Evolutionary conservation across 2,329 filamentous ascomycete genomes (phyloP), one percentile per base, ranked within the genome.

Genomic region (Cadophora gregata): DNA sequence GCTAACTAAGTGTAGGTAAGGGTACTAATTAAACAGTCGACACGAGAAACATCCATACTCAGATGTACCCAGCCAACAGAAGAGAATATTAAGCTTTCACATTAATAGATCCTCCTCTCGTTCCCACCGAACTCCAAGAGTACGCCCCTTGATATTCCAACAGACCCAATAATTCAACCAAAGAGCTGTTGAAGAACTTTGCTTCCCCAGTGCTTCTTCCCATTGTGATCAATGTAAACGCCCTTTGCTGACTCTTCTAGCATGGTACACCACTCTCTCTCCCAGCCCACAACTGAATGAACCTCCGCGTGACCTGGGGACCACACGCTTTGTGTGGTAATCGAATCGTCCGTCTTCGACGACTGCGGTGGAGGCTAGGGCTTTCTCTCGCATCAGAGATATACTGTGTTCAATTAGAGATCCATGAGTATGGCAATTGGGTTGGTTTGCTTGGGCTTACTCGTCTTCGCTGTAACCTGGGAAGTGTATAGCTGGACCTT

Each of bases 381-480:
- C 75, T 64, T 76, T 76, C 47, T 76, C 75, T 48, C 71, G 69
- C 73, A 76, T 75, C 24, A 76, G 71, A 24, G 73, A 76, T 25
- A 76, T 74, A 33, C 75, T 76, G 47, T 48, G 1, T 24, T 25
- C 33, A 9, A 31, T 67, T 27, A 63, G 66, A 14, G 36, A 16
- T 21, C 14, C n/a, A 25, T 24, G 16, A 21, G 8, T 21, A 55
- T 9, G 7, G 9, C 42, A 10, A 2, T 7, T 27, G 31, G 16
- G 14, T 8, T 25, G 31, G n/a, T 48, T 42, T 42, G 19, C 38
- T 42, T 24, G 14, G 45, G 79, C 85, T 77, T 81, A 88, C 86
- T 89, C 85, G 71, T 88, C 84, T 70, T 86, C 81, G 55, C 83
- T 84, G 50, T 88, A 79, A 47, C 86, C 86, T 2, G 85, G 85